Evolutionary conservation across 192 early-diverging fungal species (phyloP).

Genomic region (Anaeromyces robustus): DNA sequence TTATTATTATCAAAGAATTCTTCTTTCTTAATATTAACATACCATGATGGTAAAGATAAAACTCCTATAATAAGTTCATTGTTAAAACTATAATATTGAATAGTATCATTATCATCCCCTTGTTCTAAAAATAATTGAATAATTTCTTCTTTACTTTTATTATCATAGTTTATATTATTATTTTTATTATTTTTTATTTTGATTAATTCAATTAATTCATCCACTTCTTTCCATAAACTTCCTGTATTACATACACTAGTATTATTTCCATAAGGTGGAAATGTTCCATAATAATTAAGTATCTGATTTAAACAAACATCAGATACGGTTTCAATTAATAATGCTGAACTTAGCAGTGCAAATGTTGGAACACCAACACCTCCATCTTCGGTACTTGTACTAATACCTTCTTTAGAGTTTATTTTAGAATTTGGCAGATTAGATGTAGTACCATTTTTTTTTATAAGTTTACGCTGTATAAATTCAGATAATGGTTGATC

Average conservation of each 20-base stretch:
- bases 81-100: background rate
- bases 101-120: background rate
- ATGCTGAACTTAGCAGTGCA: constrained; percentile 26
- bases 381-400: constrained; percentile 18
- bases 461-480: background rate
- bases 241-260: constrained; percentile 43
- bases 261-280: constrained; percentile 42
- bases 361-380: constrained; percentile 32
- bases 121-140: background rate
- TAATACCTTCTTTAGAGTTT: background rate
- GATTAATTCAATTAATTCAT: constrained; percentile 6
- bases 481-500: constrained; percentile 12
- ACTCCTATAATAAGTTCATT: background rate
- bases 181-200: background rate
- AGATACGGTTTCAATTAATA: constrained; percentile 52
- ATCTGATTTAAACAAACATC: constrained; percentile 56
- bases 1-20: background rate
- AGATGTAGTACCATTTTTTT: constrained; percentile 5
- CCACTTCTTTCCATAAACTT: constrained; percentile 43
- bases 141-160: background rate
- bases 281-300: constrained; percentile 53
- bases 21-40: background rate
- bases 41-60: background rate
- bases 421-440: constrained; percentile 3
- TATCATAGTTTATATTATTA: background rate